These are phyloP conservation scores for Ophiobolus disseminans DNA, from an alignment of 2,329 filamentous ascomycete species.

Conservation along the genomic window DNA sequence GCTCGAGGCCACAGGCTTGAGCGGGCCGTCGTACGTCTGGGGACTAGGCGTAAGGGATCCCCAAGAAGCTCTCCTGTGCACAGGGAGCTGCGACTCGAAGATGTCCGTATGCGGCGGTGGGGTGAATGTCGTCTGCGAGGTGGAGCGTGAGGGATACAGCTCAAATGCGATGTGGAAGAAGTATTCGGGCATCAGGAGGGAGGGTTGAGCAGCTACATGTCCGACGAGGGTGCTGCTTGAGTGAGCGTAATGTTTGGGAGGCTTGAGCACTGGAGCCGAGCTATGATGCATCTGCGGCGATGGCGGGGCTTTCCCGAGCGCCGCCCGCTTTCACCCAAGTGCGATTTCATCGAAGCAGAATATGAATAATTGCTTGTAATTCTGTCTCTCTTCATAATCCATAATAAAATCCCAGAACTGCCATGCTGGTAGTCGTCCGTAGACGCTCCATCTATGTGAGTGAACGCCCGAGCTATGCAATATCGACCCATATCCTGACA, in stretches of 20 bases:
- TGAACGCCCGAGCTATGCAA: slow-evolving; percentile 39
- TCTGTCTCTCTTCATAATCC: not conserved
- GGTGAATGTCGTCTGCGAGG: slow-evolving; percentile 44
- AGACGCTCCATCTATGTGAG: slow-evolving; percentile 13
- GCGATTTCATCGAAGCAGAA: not conserved
- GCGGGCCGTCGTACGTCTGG: slow-evolving; percentile 18
- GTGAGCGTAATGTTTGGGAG: slow-evolving; percentile 4
- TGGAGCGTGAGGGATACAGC: slow-evolving; percentile 56
- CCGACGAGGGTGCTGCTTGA: slow-evolving; percentile 4
- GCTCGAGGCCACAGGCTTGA: slow-evolving; percentile 32
- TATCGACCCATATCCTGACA: slow-evolving; percentile 15
- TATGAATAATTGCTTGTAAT: not conserved
- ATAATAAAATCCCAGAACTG: not conserved
- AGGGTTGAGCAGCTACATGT: slow-evolving; percentile 17
- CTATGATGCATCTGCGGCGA: slow-evolving; percentile 1
- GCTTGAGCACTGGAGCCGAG: too few relatives aligned
- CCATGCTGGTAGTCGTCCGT: slow-evolving; percentile 6
- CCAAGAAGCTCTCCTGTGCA: slow-evolving; percentile 51
- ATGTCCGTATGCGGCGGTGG: slow-evolving; percentile 54
- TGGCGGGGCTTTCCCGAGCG: slow-evolving; percentile 5
- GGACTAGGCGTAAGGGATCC: slow-evolving; percentile 26
- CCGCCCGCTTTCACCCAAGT: not conserved
- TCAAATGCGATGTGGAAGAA: slow-evolving; percentile 70
- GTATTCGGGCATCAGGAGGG: slow-evolving; percentile 63
- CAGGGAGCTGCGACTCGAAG: slow-evolving; percentile 54